Base-by-base conservation (phyloP, 208 protist genomes). In the Crithidia expoeki region DNA sequence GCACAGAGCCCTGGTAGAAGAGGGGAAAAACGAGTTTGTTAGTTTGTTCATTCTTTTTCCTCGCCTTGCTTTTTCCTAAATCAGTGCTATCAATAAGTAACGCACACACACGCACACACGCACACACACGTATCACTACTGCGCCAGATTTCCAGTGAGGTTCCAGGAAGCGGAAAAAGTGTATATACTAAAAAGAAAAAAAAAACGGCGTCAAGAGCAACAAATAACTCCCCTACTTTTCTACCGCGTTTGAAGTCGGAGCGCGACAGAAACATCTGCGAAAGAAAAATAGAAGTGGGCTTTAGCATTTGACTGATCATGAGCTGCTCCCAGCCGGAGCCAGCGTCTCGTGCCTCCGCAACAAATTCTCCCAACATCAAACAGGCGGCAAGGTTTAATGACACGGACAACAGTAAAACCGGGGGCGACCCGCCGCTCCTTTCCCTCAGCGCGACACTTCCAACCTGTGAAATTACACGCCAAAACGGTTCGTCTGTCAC, bases 171-270 rank as follows among this genome's bases (percentile, higher is more conserved):
- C n/a, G n/a, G n/a, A n/a, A n/a, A n/a, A n/a, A n/a, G n/a, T n/a
- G n/a, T n/a, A n/a, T 44, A 38, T 25, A 17, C 3, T 19, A 7
- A 21, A 57, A 57, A 21, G 57, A 68, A 58, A 36, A 63, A 21
- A 72, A 63, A 36, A 52, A 63, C 47, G 56, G 40, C 14, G 19
- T 10, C 19, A 72, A 55, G 30, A 40, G 64, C 36, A 14, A 5
- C 36, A 5, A 5, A 5, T 40, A 3, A 16, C 25, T 17, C n/a
- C 51, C 51, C 12, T 32, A 14, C 42, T 10, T 60, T 60, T 44
- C 30, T 60, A n/a, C n/a, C n/a, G n/a, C n/a, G n/a, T n/a, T n/a
- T n/a, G n/a, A n/a, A n/a, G n/a, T n/a, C n/a, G n/a, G n/a, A n/a
- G n/a, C n/a, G n/a, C n/a, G n/a, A n/a, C n/a, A n/a, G n/a, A n/a